Conservation (phyloP, 2,329 filamentous ascomycete genomes). For the Monilinia aucupariae region DNA sequence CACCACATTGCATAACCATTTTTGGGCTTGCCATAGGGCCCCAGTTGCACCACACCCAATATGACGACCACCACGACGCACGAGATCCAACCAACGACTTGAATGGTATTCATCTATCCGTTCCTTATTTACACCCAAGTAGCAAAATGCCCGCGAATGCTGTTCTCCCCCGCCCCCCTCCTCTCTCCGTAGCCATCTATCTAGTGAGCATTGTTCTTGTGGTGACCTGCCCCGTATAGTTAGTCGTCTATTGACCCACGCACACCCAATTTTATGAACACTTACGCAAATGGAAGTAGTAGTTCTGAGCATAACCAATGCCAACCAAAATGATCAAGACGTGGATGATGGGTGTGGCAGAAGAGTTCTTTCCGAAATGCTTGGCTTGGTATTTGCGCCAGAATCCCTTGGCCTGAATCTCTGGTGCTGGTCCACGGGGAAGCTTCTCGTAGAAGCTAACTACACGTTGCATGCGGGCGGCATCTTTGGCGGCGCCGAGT, state of each 20-base stretch:
- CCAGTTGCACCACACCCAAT: conserved; percentile 5
- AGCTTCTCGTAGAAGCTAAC: conserved; percentile 99
- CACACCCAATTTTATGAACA: conserved; percentile 28
- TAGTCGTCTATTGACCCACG: not conserved
- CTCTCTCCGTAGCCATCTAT: conserved; percentile 19
- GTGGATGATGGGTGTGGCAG: conserved; percentile 81
- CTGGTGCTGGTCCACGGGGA: conserved; percentile 83
- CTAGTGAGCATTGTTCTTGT: conserved; percentile 99
- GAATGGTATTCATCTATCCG: conserved; percentile 23
- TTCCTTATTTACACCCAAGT: conserved; percentile 32
- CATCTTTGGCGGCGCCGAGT: conserved; percentile 91
- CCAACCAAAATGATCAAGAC: conserved; percentile 70
- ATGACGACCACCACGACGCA: not conserved
- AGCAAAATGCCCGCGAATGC: conserved; percentile 9
- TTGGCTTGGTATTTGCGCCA: conserved; percentile 81
- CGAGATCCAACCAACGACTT: conserved; percentile 6
- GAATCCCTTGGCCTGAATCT: conserved; percentile 73
- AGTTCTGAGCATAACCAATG: conserved; percentile 93
- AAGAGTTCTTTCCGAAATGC: conserved; percentile 95
- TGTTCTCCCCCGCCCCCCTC: conserved; percentile 4
- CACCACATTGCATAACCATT: not conserved
- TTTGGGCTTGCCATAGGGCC: not conserved
- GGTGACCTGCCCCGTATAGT: conserved; percentile 65
- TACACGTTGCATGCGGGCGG: conserved; percentile 94
- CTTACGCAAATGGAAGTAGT: conserved; percentile 99